Evolutionary conservation across 768 basidiomycete species (phyloP), one percentile per base, ranked within the genome.

Genomic region (Mycena amicta): DNA sequence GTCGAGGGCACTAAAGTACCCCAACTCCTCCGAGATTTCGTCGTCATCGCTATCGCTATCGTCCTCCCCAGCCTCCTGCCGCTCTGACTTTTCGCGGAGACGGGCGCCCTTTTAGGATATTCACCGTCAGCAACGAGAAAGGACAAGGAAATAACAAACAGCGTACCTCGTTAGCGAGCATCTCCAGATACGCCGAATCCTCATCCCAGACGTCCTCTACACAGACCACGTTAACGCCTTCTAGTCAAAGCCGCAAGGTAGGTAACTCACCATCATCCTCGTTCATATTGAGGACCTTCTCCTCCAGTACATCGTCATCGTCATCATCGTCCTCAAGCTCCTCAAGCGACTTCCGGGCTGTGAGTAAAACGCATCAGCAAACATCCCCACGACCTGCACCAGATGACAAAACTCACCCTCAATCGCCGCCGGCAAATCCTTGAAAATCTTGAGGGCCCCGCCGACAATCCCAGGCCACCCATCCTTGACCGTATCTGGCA

Each of bases 181-280:
- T 76, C 70, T 95, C 92, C 43, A 93, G 79, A 69, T 94, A 95
- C 5, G 89, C 90, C 6, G 92, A 92, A 65, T 93, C 91, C 57
- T 91, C 88, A 66, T 95, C 93, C 87, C 89, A 93, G 16, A 94
- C 91, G 70, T 95, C 93, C 68, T 91, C 92, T 87, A 59, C 54
- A 39, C n/a, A 50, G 57, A 60, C 31, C 3, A n/a, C n/a, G 37
- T 58, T 64, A 60, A 47, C 58, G 49, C 56, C 22, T 30, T 53
- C 55, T 30, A 45, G 30, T 49, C 52, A 15, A 0, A 52, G 26
- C 5, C 13, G 20, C 56, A 13, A 51, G 39, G 31, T 43, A 49
- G n/a, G n/a, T n/a, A 33, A 64, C 75, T 57, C 55, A 81, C 86
- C 85, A 66, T 88, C 88, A 43, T 90, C 88, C 55, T 85, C 88